Conservation (phyloP, 495 filamentous ascomycete genomes). For the Lindgomyces ingoldianus region DNA sequence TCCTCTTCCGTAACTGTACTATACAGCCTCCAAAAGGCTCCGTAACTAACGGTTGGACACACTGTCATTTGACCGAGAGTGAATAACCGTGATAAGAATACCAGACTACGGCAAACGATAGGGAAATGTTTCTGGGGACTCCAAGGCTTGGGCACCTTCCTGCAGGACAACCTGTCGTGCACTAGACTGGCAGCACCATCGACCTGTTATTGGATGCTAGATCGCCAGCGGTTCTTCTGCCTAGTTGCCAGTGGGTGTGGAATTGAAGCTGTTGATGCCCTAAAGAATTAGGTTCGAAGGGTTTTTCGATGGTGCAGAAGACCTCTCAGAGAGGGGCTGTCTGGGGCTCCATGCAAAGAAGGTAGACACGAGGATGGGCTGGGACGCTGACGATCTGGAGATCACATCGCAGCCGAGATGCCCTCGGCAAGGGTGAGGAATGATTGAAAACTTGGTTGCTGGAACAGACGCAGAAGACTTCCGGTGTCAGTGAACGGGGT, state of each 20-base stretch:
- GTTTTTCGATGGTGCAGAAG: neutral
- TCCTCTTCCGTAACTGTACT: too few species aligned
- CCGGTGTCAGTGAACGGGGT: neutral
- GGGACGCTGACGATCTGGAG: constrained; percentile 7
- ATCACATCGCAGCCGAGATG: neutral
- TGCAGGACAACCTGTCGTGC: neutral
- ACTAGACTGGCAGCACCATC: constrained; percentile 13
- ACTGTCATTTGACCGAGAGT: neutral
- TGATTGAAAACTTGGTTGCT: neutral
- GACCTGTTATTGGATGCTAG: constrained; percentile 33
- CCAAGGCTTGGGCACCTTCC: neutral
- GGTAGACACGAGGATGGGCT: neutral
- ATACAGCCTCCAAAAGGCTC: too few species aligned
- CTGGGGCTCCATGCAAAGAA: neutral
- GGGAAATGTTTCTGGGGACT: neutral
- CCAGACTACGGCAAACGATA: neutral
- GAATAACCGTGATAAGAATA: neutral
- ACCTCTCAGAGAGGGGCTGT: neutral
- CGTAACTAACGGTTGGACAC: too few species aligned
- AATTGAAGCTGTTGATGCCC: neutral
- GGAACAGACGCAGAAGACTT: neutral
- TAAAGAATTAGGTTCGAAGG: neutral
- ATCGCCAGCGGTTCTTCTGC: neutral
- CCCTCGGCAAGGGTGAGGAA: neutral
- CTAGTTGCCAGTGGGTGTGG: neutral